Percentiles rank a stretch among this genome's conserved stretches.
Evolutionary conservation across 2,329 filamentous ascomycete genomes (phyloP).

Genomic region (Didymella segeticola): DNA sequence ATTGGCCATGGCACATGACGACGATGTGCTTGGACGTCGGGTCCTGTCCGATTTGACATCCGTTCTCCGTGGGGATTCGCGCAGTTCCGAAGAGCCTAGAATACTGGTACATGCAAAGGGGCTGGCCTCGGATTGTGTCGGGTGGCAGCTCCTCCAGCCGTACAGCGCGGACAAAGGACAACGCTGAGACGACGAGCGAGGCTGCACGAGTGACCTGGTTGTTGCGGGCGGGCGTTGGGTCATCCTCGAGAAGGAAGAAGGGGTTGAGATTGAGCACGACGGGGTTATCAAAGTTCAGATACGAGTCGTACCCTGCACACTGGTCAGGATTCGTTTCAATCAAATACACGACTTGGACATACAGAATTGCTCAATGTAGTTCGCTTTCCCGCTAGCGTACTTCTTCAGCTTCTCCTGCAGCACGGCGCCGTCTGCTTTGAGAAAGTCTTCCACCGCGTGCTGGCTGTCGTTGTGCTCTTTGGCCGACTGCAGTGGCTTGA

Average conservation of each 20-base stretch:
- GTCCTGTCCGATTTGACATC: conserved; percentile 95
- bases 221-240: conserved; percentile 93
- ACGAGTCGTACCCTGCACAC: conserved; percentile 90
- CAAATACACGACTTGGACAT: conserved; percentile 51
- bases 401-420: conserved; percentile 88
- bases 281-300: conserved; percentile 96
- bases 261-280: conserved; percentile 97
- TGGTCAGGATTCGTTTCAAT: neutral
- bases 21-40: conserved; percentile 92
- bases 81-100: conserved; percentile 94
- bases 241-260: conserved; percentile 96
- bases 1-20: conserved; percentile 91
- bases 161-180: conserved; percentile 92
- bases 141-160: conserved; percentile 91
- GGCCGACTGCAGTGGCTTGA: conserved; percentile 80
- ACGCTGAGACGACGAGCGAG: conserved; percentile 85
- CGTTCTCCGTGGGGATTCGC: conserved; percentile 89
- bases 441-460: conserved; percentile 81
- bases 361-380: conserved; percentile 99
- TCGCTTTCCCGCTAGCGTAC: conserved; percentile 89
- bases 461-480: conserved; percentile 85
- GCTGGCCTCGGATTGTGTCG: conserved; percentile 81
- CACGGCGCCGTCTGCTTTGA: conserved; percentile 79
- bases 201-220: conserved; percentile 95
- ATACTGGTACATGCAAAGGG: conserved; percentile 98